Evolutionary conservation across 2,329 filamentous ascomycete genomes (phyloP).

Genomic region (Raffaelea arxii): DNA sequence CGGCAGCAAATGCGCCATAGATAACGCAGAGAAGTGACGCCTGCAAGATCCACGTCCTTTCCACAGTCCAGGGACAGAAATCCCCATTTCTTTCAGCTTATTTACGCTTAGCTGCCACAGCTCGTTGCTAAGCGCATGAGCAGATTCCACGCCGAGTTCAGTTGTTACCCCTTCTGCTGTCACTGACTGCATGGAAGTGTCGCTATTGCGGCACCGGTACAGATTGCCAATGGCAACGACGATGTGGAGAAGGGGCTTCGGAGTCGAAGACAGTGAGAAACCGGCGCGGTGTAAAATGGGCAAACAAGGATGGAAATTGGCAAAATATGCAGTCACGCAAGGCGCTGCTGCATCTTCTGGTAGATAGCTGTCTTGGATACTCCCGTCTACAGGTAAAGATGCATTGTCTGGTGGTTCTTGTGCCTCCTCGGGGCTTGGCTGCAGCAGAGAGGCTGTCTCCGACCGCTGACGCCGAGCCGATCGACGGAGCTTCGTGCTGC

Average conservation of each 20-base stretch:
- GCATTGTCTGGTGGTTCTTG: too few relatives aligned
- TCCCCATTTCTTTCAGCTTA: not conserved
- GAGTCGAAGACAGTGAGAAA: not conserved
- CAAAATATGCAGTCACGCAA: conserved; percentile 2
- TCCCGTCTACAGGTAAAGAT: too few relatives aligned
- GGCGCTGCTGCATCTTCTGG: not conserved
- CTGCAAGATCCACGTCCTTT: conserved; percentile 6
- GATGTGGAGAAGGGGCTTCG: conserved; percentile 1
- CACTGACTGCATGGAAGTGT: too few relatives aligned
- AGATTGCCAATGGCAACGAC: conserved; percentile 4
- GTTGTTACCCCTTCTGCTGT: too few relatives aligned
- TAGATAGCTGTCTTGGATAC: not conserved
- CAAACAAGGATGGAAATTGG: conserved; percentile 1
- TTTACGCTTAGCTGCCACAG: conserved; percentile 1
- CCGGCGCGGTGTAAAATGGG: conserved; percentile 3
- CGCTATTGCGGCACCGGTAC: conserved; percentile 1
- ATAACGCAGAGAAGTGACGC: conserved; percentile 5
- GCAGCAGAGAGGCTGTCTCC: too few relatives aligned
- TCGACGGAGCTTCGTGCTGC: too few relatives aligned
- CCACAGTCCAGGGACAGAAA: conserved; percentile 1
- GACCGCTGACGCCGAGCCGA: too few relatives aligned
- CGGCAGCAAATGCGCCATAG: conserved; percentile 3
- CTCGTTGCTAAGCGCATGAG: conserved; percentile 3
- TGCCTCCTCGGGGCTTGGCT: too few relatives aligned
- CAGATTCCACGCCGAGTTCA: not conserved